Percentiles rank a stretch among this genome's conserved stretches.
phyloP scores from a whole-genome alignment of 768 basidiomycete species.

The Phanerochaete sordida region DNA sequence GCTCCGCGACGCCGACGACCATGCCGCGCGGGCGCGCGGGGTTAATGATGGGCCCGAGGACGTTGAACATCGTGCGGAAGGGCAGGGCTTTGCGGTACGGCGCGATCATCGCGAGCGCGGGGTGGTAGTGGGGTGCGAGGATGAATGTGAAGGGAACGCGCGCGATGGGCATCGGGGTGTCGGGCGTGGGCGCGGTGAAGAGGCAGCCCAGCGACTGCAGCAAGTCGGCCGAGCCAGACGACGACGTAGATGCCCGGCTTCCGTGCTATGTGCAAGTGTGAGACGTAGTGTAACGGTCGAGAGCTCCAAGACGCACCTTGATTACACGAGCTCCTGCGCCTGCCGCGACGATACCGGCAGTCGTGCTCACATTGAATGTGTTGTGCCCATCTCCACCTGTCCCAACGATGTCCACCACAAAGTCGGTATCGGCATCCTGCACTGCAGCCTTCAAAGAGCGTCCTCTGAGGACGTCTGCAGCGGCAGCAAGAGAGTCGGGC shows the following conservation, averaged over 20 bases:
- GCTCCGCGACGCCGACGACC: conserved; percentile 87
- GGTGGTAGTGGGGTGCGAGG: conserved; percentile 92
- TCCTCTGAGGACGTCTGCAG: conserved; percentile 70
- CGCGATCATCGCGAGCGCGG: conserved; percentile 73
- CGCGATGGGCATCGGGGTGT: conserved; percentile 52
- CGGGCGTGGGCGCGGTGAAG: conserved; percentile 63
- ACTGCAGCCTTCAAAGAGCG: conserved; percentile 63
- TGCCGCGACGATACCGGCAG: conserved; percentile 90
- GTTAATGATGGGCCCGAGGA: conserved; percentile 92
- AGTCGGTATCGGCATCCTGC: conserved; percentile 59
- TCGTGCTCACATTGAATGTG: conserved; percentile 95
- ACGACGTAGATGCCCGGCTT: conserved; percentile 85
- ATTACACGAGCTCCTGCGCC: conserved; percentile 92
- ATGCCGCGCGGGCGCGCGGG: conserved; percentile 84
- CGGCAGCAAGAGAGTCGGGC: conserved; percentile 74
- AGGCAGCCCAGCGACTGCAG: conserved; percentile 78
- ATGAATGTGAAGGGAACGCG: conserved; percentile 87
- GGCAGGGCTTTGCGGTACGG: conserved; percentile 85
- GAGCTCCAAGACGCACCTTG: conserved; percentile 54
- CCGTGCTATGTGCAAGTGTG: conserved; percentile 61
- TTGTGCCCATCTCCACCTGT: conserved; percentile 96
- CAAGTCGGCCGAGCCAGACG: conserved; percentile 92
- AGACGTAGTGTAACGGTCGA: not conserved
- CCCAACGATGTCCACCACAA: conserved; percentile 77
- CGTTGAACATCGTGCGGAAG: conserved; percentile 96